Conservation (phyloP, 2,329 filamentous ascomycete genomes). For the Leptographium flavum region DNA sequence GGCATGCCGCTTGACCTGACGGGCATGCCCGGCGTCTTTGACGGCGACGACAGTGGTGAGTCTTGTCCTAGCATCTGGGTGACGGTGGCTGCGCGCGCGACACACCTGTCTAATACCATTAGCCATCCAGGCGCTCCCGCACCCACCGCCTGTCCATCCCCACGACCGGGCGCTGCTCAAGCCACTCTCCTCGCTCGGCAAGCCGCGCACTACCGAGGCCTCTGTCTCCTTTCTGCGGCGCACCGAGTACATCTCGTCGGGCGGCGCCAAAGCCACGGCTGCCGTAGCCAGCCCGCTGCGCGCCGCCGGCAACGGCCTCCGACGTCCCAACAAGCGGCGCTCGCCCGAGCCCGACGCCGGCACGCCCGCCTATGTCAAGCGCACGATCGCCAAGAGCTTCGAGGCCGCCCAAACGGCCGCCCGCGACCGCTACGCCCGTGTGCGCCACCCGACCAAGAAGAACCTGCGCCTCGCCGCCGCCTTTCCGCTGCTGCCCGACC, state of each 20-base stretch:
- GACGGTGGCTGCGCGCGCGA: not conserved
- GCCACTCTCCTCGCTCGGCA: constrained; percentile 71
- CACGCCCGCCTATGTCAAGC: constrained; percentile 52
- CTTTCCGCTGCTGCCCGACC: constrained; percentile 48
- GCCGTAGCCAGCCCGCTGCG: constrained; percentile 1
- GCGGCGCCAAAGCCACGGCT: constrained; percentile 30
- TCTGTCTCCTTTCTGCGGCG: constrained; percentile 87
- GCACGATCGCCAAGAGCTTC: constrained; percentile 51
- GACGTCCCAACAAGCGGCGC: constrained; percentile 27
- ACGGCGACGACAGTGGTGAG: constrained; percentile 86
- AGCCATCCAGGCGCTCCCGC: constrained; percentile 72
- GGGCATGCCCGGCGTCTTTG: constrained; percentile 86
- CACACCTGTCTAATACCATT: no score
- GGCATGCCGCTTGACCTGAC: constrained; percentile 95
- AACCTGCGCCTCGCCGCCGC: constrained; percentile 44
- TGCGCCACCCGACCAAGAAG: constrained; percentile 45
- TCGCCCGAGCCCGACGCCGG: constrained; percentile 31
- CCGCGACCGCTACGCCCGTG: constrained; percentile 38
- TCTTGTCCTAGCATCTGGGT: not conserved
- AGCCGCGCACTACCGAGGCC: constrained; percentile 60
- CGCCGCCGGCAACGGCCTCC: constrained; percentile 11
- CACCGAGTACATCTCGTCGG: constrained; percentile 82
- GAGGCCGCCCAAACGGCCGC: constrained; percentile 37
- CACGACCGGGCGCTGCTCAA: constrained; percentile 74
- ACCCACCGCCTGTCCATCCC: constrained; percentile 59